Conservation (phyloP, 2,329 filamentous ascomycete species). For the Hypomyces rosellus region DNA sequence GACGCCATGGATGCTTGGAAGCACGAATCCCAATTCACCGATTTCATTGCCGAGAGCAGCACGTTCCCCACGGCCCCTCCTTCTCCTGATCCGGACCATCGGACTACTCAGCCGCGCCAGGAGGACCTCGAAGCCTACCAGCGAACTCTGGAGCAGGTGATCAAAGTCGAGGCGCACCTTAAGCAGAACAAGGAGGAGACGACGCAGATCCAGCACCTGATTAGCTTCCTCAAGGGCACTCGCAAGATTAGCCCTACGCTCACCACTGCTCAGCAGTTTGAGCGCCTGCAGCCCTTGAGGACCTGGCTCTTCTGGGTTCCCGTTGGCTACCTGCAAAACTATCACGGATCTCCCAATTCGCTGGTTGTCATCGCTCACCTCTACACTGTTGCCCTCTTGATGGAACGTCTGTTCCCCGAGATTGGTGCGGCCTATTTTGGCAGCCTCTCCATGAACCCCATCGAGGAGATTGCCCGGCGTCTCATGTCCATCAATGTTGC, state of each 20-base stretch:
- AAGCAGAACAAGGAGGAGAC: slow-evolving; percentile 64
- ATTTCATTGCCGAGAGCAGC: slow-evolving; percentile 75
- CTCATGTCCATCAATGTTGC: slow-evolving; percentile 63
- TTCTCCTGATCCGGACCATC: slow-evolving; percentile 56
- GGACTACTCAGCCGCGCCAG: slow-evolving; percentile 56
- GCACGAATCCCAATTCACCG: slow-evolving; percentile 77
- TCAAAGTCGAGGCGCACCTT: slow-evolving; percentile 61
- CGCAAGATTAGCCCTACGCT: slow-evolving; percentile 64
- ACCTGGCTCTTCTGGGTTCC: slow-evolving; percentile 97
- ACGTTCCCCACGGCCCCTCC: slow-evolving; percentile 62
- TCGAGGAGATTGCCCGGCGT: slow-evolving; percentile 79
- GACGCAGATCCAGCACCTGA: slow-evolving; percentile 61
- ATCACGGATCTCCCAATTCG: slow-evolving; percentile 67
- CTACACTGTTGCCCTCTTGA: slow-evolving; percentile 78
- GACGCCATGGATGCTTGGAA: slow-evolving; percentile 89
- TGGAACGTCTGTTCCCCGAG: slow-evolving; percentile 88
- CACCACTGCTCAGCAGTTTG: slow-evolving; percentile 78
- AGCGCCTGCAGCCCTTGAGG: slow-evolving; percentile 78
- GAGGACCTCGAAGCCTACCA: slow-evolving; percentile 66
- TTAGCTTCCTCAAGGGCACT: slow-evolving; percentile 66
- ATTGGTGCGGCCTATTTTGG: slow-evolving; percentile 86
- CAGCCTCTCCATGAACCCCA: slow-evolving; percentile 68
- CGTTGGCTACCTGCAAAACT: slow-evolving; percentile 72
- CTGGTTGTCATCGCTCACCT: slow-evolving; percentile 84
- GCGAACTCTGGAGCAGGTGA: slow-evolving; percentile 59